phyloP scores from a whole-genome alignment of 495 filamentous ascomycete genomes.

The Penicillium taxi region DNA sequence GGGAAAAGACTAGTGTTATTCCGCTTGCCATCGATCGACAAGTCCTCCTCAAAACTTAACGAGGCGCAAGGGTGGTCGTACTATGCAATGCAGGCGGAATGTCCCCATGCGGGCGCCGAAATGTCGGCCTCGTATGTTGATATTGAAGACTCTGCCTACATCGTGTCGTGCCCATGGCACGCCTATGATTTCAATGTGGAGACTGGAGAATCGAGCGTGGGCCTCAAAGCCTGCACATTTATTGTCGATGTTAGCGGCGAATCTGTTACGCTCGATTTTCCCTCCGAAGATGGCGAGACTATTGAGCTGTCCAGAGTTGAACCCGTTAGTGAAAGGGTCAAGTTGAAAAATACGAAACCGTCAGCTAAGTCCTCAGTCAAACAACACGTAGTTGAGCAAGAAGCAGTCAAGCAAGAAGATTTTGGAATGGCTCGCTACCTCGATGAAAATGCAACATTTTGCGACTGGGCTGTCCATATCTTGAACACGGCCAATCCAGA shows the following conservation, averaged over 20 bases:
- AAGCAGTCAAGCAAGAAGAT: conserved; percentile 6
- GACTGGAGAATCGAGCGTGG: conserved; percentile 47
- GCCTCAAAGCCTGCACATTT: conserved; percentile 47
- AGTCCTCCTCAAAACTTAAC: conserved; percentile 21
- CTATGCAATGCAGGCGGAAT: conserved; percentile 48
- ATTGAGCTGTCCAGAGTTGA: conserved; percentile 32
- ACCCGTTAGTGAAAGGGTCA: conserved; percentile 44
- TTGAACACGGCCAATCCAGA: conserved; percentile 44
- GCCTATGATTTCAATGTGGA: conserved; percentile 52
- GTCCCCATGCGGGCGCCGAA: conserved; percentile 45
- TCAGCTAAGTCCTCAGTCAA: conserved; percentile 10
- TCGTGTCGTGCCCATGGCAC: conserved; percentile 50
- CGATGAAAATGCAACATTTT: conserved; percentile 37
- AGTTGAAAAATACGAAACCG: conserved; percentile 35
- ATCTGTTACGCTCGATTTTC: conserved; percentile 27
- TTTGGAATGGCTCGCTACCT: conserved; percentile 27
- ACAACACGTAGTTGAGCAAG: no score
- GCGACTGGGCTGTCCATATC: conserved; percentile 47
- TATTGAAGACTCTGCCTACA: conserved; percentile 47
- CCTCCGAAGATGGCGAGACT: conserved; percentile 8
- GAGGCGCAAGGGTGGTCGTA: conserved; percentile 42
- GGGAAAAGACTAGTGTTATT: conserved; percentile 47
- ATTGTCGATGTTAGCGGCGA: conserved; percentile 36
- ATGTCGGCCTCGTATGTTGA: conserved; percentile 45
- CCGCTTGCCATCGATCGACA: conserved; percentile 39